Evolutionary conservation across 495 filamentous ascomycete species (phyloP), one percentile per base, ranked within the genome.

Genomic region (Neurospora terricola): DNA sequence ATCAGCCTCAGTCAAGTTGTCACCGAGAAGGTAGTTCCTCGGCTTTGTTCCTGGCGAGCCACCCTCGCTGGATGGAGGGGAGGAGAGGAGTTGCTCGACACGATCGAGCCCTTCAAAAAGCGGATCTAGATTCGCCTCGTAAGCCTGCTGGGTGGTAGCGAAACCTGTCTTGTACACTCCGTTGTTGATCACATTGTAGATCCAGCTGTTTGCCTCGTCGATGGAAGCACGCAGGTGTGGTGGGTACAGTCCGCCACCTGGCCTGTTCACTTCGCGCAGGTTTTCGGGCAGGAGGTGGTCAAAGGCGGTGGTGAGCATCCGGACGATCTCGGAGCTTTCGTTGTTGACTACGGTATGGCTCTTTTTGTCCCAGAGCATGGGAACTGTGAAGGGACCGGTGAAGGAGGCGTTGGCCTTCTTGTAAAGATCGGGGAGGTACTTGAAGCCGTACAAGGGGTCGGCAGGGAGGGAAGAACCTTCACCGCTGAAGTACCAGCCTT

Each of bases 141-240:
- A 94, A 9, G 91, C 90, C 79, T 90, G 88, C 83, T 94, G 90
- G 2, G 86, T 88, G 10, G 73, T 76, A 27, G 81, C 81, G 71
- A 84, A 84, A 14, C 82, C 83, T 37, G 78, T 76, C 73, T 83
- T 82, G 84, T 96, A 96, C 39, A 96, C 92, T 43, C 93, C 94
- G 78, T 94, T 94, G 80, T 97, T 97, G 79, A 97, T 85, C 73
- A 91, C 88, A 76, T 92, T 86, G 82, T 96, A 96, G 73, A 91
- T 90, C 93, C 93, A 96, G 38, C 89, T 88, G 79, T 96, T 96
- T 72, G 90, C 82, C 62, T 86, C 84, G 73, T 97, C 92, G 78
- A 97, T 96, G 23, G 90, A 79, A 68, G 79, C 71, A 34, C 83
- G 84, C 23, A 94, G 82, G 1, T 85, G 75, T 38, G 82, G 73